Evolutionary conservation across 164 flowering plant genomes (phyloP), one percentile per base, ranked within the genome.

Genomic region (Stephania japonica): DNA sequence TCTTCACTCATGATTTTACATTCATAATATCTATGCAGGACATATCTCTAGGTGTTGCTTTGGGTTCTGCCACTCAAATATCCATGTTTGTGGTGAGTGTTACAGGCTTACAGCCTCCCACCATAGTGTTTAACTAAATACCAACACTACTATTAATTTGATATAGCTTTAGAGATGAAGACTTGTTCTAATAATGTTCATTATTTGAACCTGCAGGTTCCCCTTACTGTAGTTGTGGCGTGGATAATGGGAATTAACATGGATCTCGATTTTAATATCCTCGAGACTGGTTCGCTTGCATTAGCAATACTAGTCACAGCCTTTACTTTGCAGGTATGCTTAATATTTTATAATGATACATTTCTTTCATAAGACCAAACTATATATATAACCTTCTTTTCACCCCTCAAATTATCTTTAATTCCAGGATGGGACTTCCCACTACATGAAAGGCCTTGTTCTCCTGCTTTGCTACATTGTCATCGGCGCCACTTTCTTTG

Each of bases 41-140:
- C 49, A 95, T 95, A 42, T 38, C 97, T 61, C 70, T 95, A 41
- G 98, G 97, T 59, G 97, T 95, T 75, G 94, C 98, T 44, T 63
- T 93, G 76, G 99, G 99, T 3, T 95, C 98, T 74, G 86, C 99
- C 38, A 87, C 98, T 82, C 99, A 95, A 75, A 89, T 95, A 70
- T 75, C 93, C 14, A 82, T 91, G 90, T 91, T 95, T 85, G 97
- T 88, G 90, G 97, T 94, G 73, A 79, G 94, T 53, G 19, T 65
- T 10, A 24, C 10, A 26, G n/a, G n/a, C n/a, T 47, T 32, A 47
- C 16, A 47, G 16, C 16, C 12, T 47, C 53, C 13, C 53, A 47
- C 16, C 16, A 44, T 44, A 9, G 53, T 47, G 38, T 47, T 44
- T 47, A 47, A 47, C 53, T 13, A 44, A 44, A 44, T 44, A 8